Evolutionary conservation across 768 basidiomycete species (phyloP), one percentile per base, ranked within the genome.

Genomic region (Calocera viscosa): DNA sequence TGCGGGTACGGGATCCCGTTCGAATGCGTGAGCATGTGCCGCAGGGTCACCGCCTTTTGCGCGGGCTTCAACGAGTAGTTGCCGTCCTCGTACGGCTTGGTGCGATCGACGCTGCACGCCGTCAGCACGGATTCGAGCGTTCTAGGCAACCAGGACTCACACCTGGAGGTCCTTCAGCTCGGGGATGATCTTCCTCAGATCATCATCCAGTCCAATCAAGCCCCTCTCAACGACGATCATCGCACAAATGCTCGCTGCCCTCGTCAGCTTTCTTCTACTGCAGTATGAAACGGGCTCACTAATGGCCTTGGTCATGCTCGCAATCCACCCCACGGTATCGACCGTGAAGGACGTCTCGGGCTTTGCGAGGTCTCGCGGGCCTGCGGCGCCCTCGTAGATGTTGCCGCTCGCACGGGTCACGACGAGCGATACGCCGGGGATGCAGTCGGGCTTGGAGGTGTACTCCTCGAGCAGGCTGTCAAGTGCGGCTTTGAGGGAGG

Each of bases 391-490:
- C 5, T 5, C 10, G 53, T 28, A 60, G 26, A 60, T 26, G 7
- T 11, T 5, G 2, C 30, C 26, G 14, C 14, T 28, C 26, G 53
- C 14, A 30, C 53, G 53, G 8, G 30, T 32, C 14, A 60, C 30
- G 53, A 28, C 30, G 53, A 60, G 53, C 16, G 53, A 14, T 10
- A 60, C 26, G 30, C 53, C 53, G 53, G 53, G 53, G 24, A 60
- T 60, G 30, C 11, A 11, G 53, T 60, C 30, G 24, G 53, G 53
- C 30, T 60, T 60, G 53, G 53, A 60, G 53, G 53, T 60, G 53
- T 26, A 60, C 10, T 26, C 2, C 16, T 28, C 10, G 30, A 60
- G 24, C 11, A 60, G 53, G 30, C 14, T 10, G 53, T 26, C 24
- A 26, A 60, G 53, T 10, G 53, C 30, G 16, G 16, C 8, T 19